phyloP scores from a whole-genome alignment of 106 monocot genomes.

The Allium sativum region DNA sequence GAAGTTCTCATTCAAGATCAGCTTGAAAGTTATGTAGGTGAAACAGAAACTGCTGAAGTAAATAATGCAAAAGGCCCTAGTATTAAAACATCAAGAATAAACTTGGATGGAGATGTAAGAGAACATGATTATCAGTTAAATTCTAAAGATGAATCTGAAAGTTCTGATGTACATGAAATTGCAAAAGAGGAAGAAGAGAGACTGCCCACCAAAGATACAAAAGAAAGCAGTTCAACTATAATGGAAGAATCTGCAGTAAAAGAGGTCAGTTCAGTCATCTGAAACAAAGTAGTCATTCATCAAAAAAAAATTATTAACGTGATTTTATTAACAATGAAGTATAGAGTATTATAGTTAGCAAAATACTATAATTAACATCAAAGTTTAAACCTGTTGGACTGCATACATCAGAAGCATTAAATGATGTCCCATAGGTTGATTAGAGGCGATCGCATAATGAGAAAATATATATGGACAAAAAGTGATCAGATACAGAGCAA shows the following conservation, averaged over 20 bases:
- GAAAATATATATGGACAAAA: too few species aligned
- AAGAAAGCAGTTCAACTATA: background rate
- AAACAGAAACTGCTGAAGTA: conserved; percentile 1
- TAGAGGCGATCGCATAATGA: too few species aligned
- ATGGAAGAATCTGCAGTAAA: background rate
- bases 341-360: too few species aligned
- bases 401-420: too few species aligned
- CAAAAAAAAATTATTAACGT: too few species aligned
- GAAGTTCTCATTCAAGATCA: background rate
- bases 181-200: background rate
- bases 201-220: too few species aligned
- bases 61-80: background rate
- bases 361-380: too few species aligned
- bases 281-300: too few species aligned
- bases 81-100: conserved; percentile 1
- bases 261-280: conserved; percentile 3
- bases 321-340: too few species aligned
- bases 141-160: conserved; percentile 2
- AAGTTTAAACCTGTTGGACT: too few species aligned
- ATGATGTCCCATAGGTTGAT: too few species aligned
- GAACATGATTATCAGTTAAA: background rate
- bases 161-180: background rate
- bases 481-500: too few species aligned
- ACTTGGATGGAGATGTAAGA: background rate
- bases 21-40: background rate